Evolutionary conservation across 805 yeast genomes (phyloP).

Genomic region (Debaryomyces prosopidis): DNA sequence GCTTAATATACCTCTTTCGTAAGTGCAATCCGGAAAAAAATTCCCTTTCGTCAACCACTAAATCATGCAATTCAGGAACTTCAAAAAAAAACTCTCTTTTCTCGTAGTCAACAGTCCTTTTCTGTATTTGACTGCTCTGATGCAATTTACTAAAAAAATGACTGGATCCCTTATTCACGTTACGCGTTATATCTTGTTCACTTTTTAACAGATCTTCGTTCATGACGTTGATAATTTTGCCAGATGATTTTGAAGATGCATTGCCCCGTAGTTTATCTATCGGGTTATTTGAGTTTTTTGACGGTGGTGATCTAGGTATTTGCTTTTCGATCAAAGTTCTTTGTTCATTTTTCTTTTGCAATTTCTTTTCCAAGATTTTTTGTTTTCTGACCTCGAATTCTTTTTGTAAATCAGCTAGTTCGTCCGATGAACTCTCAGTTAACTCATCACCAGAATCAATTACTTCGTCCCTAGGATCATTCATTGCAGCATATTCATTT

Average conservation of each 20-base stretch:
- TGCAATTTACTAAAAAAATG: slow-evolving; percentile 19
- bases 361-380: slow-evolving; percentile 13
- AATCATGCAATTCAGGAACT: slow-evolving; percentile 9
- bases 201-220: background rate
- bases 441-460: slow-evolving; percentile 26
- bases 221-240: background rate
- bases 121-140: slow-evolving; percentile 8
- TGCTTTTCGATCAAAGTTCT: background rate
- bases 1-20: slow-evolving; percentile 47
- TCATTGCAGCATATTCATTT: slow-evolving; percentile 12
- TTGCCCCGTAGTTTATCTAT: background rate
- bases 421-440: slow-evolving; percentile 41
- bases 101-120: slow-evolving; percentile 18
- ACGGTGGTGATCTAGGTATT: slow-evolving; percentile 12
- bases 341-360: slow-evolving; percentile 10
- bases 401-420: slow-evolving; percentile 35
- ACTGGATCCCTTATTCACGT: background rate
- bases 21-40: slow-evolving; percentile 16
- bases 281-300: background rate
- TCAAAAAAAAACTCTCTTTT: slow-evolving; percentile 27
- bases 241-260: no score
- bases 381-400: slow-evolving; percentile 31
- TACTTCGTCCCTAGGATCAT: slow-evolving; percentile 34
- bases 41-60: slow-evolving; percentile 21
- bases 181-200: background rate